Evolutionary conservation across 2,329 filamentous ascomycete genomes (phyloP), one percentile per base, ranked within the genome.

Genomic region (Apiospora arundinis): DNA sequence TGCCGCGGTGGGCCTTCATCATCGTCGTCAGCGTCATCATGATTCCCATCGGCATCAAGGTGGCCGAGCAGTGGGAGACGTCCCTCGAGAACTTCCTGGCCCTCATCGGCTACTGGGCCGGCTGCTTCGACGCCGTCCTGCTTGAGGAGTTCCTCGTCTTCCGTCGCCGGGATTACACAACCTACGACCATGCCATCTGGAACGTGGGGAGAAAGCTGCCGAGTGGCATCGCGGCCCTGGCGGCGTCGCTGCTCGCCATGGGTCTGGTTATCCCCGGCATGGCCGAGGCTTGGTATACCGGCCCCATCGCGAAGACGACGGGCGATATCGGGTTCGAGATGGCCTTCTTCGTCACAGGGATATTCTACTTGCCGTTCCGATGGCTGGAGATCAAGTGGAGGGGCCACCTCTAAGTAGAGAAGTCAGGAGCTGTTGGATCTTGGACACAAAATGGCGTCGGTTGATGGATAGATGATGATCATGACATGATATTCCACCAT

Each of bases 131-230:
- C 25, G 80, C 81, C 9, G 80, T 85, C 1, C 72, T 85, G 1
- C 71, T 84, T 16, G 78, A 81, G 2, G 87, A 89, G 78, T 81
- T 87, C 72, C 75, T 88, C 16, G 79, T 86, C 7, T 87, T 89
- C 75, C 84, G 86, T 16, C 78, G 80, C 23, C 79, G 83, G 70
- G 78, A 84, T 71, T 86, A 82, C 70, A 78, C 79, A 1, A 80
- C 82, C 0, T 88, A 85, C 74, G 85, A 88, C 70, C 81, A 83
- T 40, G 79, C 81, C 11, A 81, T 82, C 69, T 89, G 86, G 86
- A 84, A 86, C 67, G 81, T 85, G 0, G 84, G 82, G 6, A 75
- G 77, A 21, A 80, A 79, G 73, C 78, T 89, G 32, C 86, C 87
- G 0, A 77, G 82, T 0, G 87, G 87, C 2, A 69, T 85, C 5